Evolutionary conservation across 345 rosid species (phyloP), one percentile per base, ranked within the genome.

Genomic region (Aquilaria sinensis): DNA sequence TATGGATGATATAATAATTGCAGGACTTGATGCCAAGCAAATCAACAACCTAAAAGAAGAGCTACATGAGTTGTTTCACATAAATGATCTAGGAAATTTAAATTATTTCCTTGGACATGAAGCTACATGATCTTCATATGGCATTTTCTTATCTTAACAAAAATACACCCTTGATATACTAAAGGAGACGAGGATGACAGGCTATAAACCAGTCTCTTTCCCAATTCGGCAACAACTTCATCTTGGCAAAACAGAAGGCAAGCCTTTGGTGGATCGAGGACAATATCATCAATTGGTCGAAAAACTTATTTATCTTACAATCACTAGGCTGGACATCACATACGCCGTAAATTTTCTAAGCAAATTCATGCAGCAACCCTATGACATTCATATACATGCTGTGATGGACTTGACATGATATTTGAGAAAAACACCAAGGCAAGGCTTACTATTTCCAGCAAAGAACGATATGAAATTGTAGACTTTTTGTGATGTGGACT

Each of bases 81-180:
- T 23, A 23, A 23, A 23, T 23, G 23, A 23, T 23, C 23, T 23
- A 23, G 23, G 23, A 23, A 23, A 23, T 23, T 23, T 23, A 1
- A 23, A 23, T 0, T 23, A 23, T 23, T 23, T 23, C 23, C 23
- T 23, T 23, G 23, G 23, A 23, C 23, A 0, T 23, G 23, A 23
- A 23, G 23, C 23, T 23, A 23, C 23, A 23, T 1, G 23, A 23
- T 23, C 23, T 23, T 23, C 23, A 23, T 23, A 23, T 23, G 23
- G 23, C 23, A 23, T 23, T 5, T 12, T 5, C 56, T 3, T 4
- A 32, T 1, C 16, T 11, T 60, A 60, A 68, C 10, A 57, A 1
- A 66, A 66, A 8, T 66, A 58, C 58, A 11, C 57, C 1, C 48
- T 67, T 3, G 60, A 60, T 10, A 60, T 67, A 10, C 37, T 67